Percentiles rank a stretch among this genome's conserved stretches.
phyloP scores from a whole-genome alignment of 805 yeast species.

The Starmerella riodocensis region DNA sequence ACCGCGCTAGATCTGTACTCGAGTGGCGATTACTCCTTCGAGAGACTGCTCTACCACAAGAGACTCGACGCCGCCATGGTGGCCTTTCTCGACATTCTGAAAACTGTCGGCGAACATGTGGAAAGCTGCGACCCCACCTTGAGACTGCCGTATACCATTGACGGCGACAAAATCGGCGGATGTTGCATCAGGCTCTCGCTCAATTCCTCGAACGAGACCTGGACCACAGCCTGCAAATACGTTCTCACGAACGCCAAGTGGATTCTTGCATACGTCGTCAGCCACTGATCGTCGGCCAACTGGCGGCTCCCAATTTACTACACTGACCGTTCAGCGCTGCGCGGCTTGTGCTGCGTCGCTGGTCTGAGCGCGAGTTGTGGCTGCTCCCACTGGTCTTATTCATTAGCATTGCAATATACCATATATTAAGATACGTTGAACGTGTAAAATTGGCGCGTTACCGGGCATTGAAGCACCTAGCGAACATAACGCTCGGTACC shows the following conservation, averaged over 20 bases:
- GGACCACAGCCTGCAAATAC: constrained; percentile 84
- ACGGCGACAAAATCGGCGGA: constrained; percentile 62
- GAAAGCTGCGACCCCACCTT: constrained; percentile 37
- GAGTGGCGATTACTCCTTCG: constrained; percentile 59
- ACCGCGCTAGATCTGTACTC: constrained; percentile 46
- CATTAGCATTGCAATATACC: too few relatives aligned
- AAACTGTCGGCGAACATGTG: constrained; percentile 36
- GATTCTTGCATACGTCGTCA: constrained; percentile 52
- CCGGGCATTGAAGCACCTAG: background rate
- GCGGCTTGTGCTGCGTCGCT: too few relatives aligned
- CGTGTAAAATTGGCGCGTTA: too few relatives aligned
- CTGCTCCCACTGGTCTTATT: too few relatives aligned
- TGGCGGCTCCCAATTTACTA: background rate
- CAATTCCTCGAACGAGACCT: constrained; percentile 50
- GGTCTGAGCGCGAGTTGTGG: too few relatives aligned
- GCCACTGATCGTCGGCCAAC: constrained; percentile 3
- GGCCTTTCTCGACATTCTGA: constrained; percentile 52
- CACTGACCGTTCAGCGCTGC: background rate
- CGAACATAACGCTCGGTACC: background rate
- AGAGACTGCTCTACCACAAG: constrained; percentile 58
- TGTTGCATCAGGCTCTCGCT: constrained; percentile 58
- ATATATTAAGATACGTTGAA: too few relatives aligned
- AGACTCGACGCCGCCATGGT: constrained; percentile 72
- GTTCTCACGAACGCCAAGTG: constrained; percentile 70
- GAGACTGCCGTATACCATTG: constrained; percentile 63